These are phyloP conservation scores for Wickerhamiella qilinensis DNA, from an alignment of 805 yeast species.

Conservation along the genomic window DNA sequence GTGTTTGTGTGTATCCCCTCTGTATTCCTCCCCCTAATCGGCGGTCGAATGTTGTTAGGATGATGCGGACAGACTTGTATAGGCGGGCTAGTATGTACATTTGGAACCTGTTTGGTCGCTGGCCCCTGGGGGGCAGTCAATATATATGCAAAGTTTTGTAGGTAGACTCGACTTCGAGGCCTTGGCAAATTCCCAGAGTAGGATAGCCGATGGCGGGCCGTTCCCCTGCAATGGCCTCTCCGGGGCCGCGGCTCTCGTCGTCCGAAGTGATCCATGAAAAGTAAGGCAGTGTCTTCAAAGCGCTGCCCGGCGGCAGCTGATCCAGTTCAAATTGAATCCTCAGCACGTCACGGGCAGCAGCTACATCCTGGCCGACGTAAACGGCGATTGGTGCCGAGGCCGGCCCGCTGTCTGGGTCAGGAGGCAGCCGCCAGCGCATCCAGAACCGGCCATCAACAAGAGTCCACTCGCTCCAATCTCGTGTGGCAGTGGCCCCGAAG, in stretches of 20 bases:
- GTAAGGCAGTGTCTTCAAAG: neutral
- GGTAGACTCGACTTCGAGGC: neutral
- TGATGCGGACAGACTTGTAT: no score
- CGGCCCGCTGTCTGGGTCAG: no score
- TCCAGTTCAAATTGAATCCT: neutral
- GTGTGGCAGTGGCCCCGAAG: conserved; percentile 2
- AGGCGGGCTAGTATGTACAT: no score
- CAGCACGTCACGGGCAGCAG: neutral
- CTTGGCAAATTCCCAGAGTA: neutral
- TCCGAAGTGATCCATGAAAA: neutral
- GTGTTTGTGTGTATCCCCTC: no score
- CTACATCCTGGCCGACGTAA: neutral
- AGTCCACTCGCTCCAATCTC: conserved; percentile 11
- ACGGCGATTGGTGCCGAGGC: neutral
- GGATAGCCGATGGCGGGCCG: neutral
- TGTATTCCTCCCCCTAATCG: no score
- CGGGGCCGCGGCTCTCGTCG: neutral
- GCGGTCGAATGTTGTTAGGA: no score
- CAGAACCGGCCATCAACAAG: conserved; percentile 13
- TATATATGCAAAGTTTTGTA: no score
- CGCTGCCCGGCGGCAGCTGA: neutral
- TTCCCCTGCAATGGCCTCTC: neutral
- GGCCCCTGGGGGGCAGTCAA: no score
- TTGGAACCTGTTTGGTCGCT: no score
- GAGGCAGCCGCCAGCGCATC: conserved; percentile 11